A percentile compares a stretch with the other conserved stretches of the same genome.
phyloP scores from a whole-genome alignment of 179 eudicot genomes.

The Amaranthus tricolor region DNA sequence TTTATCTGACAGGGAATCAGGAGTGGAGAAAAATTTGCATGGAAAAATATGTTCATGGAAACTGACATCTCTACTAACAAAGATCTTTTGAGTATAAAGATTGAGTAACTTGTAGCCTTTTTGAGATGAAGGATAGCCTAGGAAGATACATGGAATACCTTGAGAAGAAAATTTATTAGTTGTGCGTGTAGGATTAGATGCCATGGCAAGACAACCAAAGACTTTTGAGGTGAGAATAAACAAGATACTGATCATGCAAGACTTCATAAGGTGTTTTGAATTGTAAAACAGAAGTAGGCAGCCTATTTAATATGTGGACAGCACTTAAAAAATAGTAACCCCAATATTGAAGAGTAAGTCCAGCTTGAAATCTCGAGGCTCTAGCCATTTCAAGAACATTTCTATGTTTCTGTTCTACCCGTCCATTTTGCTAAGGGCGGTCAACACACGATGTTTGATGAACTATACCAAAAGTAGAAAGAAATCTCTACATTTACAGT shows the following conservation, averaged over 20 bases:
- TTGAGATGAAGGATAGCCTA: background rate
- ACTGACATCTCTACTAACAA: background rate
- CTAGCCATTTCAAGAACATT: background rate
- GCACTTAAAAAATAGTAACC: background rate
- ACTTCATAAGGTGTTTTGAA: background rate
- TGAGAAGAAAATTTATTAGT: background rate
- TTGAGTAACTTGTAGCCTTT: background rate
- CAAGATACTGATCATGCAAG: background rate
- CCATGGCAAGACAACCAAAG: background rate
- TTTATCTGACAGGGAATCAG: too few species aligned
- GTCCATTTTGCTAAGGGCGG: background rate
- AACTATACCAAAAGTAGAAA: background rate
- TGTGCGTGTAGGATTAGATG: too few species aligned
- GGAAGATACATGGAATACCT: background rate
- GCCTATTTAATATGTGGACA: background rate
- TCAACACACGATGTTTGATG: background rate
- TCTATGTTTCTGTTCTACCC: background rate
- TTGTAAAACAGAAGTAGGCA: background rate
- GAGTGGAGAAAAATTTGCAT: background rate
- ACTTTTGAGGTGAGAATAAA: background rate
- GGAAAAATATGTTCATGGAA: background rate
- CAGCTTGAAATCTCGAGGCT: background rate
- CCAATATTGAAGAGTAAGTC: background rate
- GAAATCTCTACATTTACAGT: background rate
- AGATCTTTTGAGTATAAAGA: background rate